Evolutionary conservation across 1,284 basidiomycete species (phyloP), one percentile per base, ranked within the genome.

Genomic region (Ustilago tritici): DNA sequence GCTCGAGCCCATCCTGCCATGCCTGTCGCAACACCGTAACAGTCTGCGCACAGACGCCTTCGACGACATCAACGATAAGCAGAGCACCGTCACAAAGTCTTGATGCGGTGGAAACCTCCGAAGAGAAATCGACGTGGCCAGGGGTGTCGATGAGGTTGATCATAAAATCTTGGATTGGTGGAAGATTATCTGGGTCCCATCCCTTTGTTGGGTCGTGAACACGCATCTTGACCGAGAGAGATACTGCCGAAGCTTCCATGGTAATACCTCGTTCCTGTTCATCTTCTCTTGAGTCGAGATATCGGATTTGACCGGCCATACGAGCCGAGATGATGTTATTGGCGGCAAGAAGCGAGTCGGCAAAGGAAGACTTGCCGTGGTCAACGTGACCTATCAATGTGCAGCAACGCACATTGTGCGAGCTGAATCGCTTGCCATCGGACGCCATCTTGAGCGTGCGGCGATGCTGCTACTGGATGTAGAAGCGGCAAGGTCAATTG

Each of bases 101-200:
- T 10, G 94, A 93, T 11, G 96, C 95, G 1, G 94, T 94, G 0
- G 95, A 98, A 0, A 99, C 97, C 85, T 99, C 97, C 65, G 92
- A 94, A 0, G 95, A 96, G 80, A 99, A 99, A 87, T 99, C 97
- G 49, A 99, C 95, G 88, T 99, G 97, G 3, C 97, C 97, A 3
- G 97, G 97, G 0, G 97, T 99, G 87, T 99, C 97, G 81, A 99
- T 96, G 89, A 99, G 92, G 86, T 98, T 98, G 78, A 95, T 90
- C 62, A 91, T 89, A 87, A 92, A 95, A 91, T 87, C 89, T 75
- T 90, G 65, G 31, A 81, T 73, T 4, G 69, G 75, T 8, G 73
- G 79, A 8, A 78, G 69, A 32, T 80, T 80, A 43, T 82, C 81
- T 36, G 71, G 66, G n/a, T 78, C 70, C 76, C 76, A 78, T 43